Evolutionary conservation across 2,329 filamentous ascomycete genomes (phyloP).

Genomic region (Aspergillus floridensis): DNA sequence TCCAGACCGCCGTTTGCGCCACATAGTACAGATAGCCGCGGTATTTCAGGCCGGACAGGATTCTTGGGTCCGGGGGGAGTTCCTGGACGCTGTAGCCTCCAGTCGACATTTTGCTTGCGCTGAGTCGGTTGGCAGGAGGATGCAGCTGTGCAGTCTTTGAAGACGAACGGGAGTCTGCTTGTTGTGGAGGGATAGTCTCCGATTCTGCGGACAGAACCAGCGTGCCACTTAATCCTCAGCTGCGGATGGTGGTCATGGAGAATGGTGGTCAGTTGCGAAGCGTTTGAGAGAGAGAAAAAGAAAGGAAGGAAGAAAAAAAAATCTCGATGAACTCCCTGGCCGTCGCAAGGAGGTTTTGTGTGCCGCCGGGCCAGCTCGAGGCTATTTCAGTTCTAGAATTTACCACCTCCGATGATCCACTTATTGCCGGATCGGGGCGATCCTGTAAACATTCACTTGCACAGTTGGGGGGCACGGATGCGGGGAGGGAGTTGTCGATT

Average conservation of each 20-base stretch:
- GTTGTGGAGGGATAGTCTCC: not conserved
- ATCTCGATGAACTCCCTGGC: not conserved
- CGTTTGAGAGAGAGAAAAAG: not conserved
- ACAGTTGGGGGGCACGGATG: not conserved
- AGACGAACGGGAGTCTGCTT: no score
- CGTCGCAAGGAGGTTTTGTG: not conserved
- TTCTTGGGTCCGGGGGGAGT: slow-evolving; percentile 19
- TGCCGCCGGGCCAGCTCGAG: not conserved
- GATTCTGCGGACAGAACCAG: not conserved
- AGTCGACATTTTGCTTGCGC: slow-evolving; percentile 6
- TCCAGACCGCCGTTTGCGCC: slow-evolving; percentile 20
- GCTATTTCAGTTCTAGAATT: not conserved
- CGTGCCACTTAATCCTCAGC: not conserved
- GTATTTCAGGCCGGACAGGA: slow-evolving; percentile 15
- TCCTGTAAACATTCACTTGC: not conserved
- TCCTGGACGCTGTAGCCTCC: slow-evolving; percentile 20
- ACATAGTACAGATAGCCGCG: slow-evolving; percentile 17
- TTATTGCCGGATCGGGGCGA: not conserved
- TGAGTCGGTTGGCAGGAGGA: not conserved
- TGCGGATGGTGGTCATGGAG: not conserved
- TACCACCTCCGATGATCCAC: not conserved
- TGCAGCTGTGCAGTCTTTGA: no score
- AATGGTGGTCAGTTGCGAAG: not conserved
- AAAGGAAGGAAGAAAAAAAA: not conserved
- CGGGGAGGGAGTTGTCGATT: not conserved